Percentiles rank a stretch among this genome's conserved stretches.
These are phyloP conservation scores for Botrytis cinerea DNA, from an alignment of 2,329 filamentous ascomycete species.

Conservation along the genomic window DNA sequence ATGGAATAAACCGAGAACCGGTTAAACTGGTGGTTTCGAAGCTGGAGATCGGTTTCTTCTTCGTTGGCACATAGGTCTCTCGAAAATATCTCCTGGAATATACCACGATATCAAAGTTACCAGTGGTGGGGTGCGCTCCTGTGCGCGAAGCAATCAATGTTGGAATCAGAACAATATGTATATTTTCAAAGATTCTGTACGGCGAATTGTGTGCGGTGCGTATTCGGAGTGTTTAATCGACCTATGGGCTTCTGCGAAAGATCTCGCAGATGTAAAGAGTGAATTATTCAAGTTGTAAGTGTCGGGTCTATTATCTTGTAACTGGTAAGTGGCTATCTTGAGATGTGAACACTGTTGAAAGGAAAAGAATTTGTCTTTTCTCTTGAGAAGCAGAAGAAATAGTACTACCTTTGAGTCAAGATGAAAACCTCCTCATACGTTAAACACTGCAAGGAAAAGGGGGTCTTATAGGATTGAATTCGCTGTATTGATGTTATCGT, in stretches of 20 bases:
- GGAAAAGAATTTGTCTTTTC: constrained; percentile 1
- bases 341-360: constrained; percentile 24
- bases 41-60: constrained; percentile 39
- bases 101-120: constrained; percentile 31
- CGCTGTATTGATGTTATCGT: constrained; percentile 21
- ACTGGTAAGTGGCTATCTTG: constrained; percentile 22
- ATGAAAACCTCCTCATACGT: neutral
- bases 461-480: neutral
- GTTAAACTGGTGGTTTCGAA: constrained; percentile 37
- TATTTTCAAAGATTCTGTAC: neutral
- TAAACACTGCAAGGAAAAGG: neutral
- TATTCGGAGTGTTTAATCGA: neutral
- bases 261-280: constrained; percentile 15
- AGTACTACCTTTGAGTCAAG: constrained; percentile 2
- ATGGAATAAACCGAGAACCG: constrained; percentile 22
- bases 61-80: constrained; percentile 43
- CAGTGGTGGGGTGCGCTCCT: constrained; percentile 15
- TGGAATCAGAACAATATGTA: constrained; percentile 9
- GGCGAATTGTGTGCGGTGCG: neutral
- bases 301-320: constrained; percentile 11
- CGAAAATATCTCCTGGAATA: constrained; percentile 35
- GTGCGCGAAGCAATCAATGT: constrained; percentile 20
- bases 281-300: constrained; percentile 2
- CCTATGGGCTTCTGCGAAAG: neutral
- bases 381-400: neutral